phyloP scores from a whole-genome alignment of 805 yeast species.

The Lachancea lanzarotensis region DNA sequence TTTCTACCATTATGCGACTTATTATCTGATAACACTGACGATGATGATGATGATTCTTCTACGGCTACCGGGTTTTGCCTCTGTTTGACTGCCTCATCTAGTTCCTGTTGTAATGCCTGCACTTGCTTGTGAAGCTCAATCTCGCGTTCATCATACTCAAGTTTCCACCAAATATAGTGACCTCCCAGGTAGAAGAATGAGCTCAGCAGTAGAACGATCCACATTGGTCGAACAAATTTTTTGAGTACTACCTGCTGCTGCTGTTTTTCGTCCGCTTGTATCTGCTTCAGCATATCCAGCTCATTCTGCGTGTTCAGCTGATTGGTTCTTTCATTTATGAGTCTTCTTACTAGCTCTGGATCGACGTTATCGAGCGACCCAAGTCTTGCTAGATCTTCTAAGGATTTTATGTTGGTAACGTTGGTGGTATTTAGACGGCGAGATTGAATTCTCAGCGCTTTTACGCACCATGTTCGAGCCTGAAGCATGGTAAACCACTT shows the following conservation, averaged over 20 bases:
- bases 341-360: slow-evolving; percentile 26
- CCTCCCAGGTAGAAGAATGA: slow-evolving; percentile 25
- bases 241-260: slow-evolving; percentile 16
- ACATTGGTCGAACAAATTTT: slow-evolving; percentile 25
- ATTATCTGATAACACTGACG: no score
- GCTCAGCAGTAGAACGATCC: slow-evolving; percentile 30
- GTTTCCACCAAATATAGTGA: slow-evolving; percentile 28
- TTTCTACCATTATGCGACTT: background rate
- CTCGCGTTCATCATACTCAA: slow-evolving; percentile 26
- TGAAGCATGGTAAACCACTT: background rate
- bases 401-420: slow-evolving; percentile 14
- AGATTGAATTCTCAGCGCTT: background rate
- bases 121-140: slow-evolving; percentile 16
- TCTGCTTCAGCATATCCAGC: slow-evolving; percentile 21
- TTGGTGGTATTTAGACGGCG: slow-evolving; percentile 3
- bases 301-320: slow-evolving; percentile 27
- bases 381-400: slow-evolving; percentile 30
- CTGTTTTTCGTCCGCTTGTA: slow-evolving; percentile 18
- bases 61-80: background rate
- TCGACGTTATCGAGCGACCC: slow-evolving; percentile 29
- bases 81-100: slow-evolving; percentile 3
- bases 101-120: slow-evolving; percentile 11
- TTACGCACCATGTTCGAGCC: background rate
- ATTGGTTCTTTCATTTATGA: slow-evolving; percentile 28
- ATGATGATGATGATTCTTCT: no score